phyloP scores from a whole-genome alignment of 331 rosid species.

The Acacia pycnantha region DNA sequence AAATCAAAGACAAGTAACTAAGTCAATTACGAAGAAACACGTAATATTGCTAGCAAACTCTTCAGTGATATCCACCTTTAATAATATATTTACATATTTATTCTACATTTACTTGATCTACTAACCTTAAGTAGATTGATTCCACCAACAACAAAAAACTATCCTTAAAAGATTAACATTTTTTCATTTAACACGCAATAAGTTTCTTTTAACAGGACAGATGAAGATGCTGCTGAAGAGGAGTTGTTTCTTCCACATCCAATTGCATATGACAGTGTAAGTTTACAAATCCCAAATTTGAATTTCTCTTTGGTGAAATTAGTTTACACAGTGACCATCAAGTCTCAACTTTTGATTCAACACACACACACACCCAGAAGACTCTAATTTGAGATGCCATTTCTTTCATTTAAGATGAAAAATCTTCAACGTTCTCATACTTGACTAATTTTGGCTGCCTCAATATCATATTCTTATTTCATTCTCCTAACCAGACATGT shows the following conservation, averaged over 20 bases:
- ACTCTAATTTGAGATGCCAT: not conserved
- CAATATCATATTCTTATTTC: not conserved
- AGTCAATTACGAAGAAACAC: not conserved
- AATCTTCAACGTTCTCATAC: not conserved
- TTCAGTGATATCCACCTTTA: not conserved
- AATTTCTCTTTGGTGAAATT: not conserved
- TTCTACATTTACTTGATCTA: not conserved
- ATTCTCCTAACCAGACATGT: not conserved
- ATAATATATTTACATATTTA: not conserved
- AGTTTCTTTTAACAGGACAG: slow-evolving; percentile 55
- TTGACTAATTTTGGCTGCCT: not conserved
- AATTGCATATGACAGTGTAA: slow-evolving; percentile 43
- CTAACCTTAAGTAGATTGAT: not conserved
- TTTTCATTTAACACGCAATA: slow-evolving; percentile 16
- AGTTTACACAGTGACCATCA: not conserved
- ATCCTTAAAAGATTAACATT: not conserved
- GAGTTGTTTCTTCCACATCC: slow-evolving; percentile 56
- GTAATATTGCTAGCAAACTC: not conserved
- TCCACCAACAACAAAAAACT: too few relatives aligned
- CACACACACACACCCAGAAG: not conserved
- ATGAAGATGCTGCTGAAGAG: slow-evolving; percentile 71
- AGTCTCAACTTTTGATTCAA: not conserved
- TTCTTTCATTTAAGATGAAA: not conserved
- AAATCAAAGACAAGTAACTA: not conserved
- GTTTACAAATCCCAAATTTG: slow-evolving; percentile 25